Evolutionary conservation across 768 basidiomycete species (phyloP).

Genomic region (Cantharellus anzutake): DNA sequence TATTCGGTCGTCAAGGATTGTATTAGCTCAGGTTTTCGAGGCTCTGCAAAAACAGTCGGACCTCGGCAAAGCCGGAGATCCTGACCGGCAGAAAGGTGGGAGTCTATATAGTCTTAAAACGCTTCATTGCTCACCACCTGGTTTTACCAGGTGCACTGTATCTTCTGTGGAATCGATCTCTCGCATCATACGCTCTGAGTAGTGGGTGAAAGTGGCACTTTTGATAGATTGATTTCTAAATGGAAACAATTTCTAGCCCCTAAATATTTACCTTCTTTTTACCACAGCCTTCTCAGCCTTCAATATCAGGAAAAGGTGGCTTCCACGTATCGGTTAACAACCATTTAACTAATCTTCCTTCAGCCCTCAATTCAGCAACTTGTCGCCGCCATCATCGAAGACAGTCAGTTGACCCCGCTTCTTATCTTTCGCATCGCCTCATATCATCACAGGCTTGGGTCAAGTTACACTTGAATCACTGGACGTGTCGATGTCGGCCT

Average conservation of each 20-base stretch:
- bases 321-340: not conserved
- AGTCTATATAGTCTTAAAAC: not conserved
- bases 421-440: not conserved
- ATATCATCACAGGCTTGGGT: not conserved
- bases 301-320: conserved; percentile 73
- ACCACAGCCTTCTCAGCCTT: conserved; percentile 5
- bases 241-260: conserved; percentile 2
- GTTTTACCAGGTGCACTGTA: conserved; percentile 21
- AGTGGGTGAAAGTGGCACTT: not conserved
- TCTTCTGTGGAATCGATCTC: conserved; percentile 39
- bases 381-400: conserved; percentile 38
- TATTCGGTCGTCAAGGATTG: conserved; percentile 9
- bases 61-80: conserved; percentile 13
- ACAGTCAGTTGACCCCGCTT: conserved; percentile 15
- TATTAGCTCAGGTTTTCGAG: conserved; percentile 6
- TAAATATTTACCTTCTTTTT: not conserved
- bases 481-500: not conserved
- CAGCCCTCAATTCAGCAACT: conserved; percentile 66
- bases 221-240: not conserved
- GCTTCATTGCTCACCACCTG: not conserved
- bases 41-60: conserved; percentile 7
- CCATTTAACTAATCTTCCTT: not conserved
- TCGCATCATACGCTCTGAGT: conserved; percentile 4
- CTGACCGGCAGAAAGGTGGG: conserved; percentile 16
- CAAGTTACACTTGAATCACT: not conserved